These are phyloP conservation scores for Triangularia verruculosa DNA, from an alignment of 2,329 filamentous ascomycete genomes.

Conservation along the genomic window DNA sequence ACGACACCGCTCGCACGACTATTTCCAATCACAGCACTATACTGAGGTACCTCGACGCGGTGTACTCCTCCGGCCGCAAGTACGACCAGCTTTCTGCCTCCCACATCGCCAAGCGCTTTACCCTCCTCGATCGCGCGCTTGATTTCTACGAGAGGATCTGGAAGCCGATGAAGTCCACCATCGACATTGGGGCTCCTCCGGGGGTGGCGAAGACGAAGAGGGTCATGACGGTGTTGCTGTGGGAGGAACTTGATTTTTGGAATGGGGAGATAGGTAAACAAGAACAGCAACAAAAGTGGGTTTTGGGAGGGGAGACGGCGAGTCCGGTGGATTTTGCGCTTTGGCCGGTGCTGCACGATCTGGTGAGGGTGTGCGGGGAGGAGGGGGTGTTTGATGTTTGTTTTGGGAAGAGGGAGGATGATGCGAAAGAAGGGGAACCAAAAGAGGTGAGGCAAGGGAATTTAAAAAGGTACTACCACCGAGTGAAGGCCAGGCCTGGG, in stretches of 20 bases:
- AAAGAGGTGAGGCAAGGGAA: conserved; percentile 23
- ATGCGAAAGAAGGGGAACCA: neutral
- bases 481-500: conserved; percentile 26
- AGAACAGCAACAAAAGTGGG: conserved; percentile 20
- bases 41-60: conserved; percentile 59
- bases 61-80: conserved; percentile 40
- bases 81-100: conserved; percentile 27
- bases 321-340: conserved; percentile 55
- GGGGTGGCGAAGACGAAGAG: conserved; percentile 1
- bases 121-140: conserved; percentile 43
- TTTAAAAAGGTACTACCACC: conserved; percentile 40
- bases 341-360: conserved; percentile 53
- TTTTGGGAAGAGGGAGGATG: neutral
- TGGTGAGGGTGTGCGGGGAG: conserved; percentile 37
- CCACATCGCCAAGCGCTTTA: conserved; percentile 38
- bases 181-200: neutral
- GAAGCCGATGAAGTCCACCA: conserved; percentile 23
- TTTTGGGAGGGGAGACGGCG: conserved; percentile 40
- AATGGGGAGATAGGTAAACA: conserved; percentile 33
- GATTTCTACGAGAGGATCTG: conserved; percentile 37
- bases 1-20: conserved; percentile 45
- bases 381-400: conserved; percentile 29
- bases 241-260: conserved; percentile 38
- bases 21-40: conserved; percentile 52
- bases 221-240: conserved; percentile 2